phyloP scores from a whole-genome alignment of 345 rosid species.

The Psidium friedrichsthalianum region DNA sequence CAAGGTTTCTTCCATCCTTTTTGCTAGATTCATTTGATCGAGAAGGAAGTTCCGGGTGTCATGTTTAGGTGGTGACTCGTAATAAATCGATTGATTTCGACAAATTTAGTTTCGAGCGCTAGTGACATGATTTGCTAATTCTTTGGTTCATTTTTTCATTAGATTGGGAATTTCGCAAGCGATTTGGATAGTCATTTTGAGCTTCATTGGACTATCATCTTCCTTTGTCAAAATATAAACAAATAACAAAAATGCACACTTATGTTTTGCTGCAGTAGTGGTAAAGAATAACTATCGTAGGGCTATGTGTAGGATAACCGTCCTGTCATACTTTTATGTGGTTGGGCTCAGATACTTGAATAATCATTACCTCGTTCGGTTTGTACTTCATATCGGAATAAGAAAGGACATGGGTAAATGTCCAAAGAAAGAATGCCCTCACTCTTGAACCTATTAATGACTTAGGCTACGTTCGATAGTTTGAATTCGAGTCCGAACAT shows the following conservation, averaged over 20 bases:
- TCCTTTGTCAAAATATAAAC: no score
- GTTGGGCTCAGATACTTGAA: background rate
- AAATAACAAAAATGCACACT: no score
- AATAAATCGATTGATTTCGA: no score
- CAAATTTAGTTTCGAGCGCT: background rate
- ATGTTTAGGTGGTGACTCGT: no score
- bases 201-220: no score
- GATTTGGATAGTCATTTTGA: background rate
- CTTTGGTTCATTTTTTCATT: background rate
- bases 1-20: background rate
- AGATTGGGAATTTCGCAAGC: background rate
- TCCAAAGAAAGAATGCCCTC: background rate
- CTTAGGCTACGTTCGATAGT: background rate
- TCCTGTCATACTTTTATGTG: no score
- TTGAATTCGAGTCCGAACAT: background rate
- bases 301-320: no score
- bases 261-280: no score
- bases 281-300: no score
- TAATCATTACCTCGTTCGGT: background rate
- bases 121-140: accelerated
- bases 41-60: background rate
- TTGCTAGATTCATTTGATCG: background rate
- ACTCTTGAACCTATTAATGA: background rate
- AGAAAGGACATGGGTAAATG: background rate
- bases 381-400: background rate